phyloP scores from a whole-genome alignment of 2,329 filamentous ascomycete species.

The Phialemonium atrogriseum region DNA sequence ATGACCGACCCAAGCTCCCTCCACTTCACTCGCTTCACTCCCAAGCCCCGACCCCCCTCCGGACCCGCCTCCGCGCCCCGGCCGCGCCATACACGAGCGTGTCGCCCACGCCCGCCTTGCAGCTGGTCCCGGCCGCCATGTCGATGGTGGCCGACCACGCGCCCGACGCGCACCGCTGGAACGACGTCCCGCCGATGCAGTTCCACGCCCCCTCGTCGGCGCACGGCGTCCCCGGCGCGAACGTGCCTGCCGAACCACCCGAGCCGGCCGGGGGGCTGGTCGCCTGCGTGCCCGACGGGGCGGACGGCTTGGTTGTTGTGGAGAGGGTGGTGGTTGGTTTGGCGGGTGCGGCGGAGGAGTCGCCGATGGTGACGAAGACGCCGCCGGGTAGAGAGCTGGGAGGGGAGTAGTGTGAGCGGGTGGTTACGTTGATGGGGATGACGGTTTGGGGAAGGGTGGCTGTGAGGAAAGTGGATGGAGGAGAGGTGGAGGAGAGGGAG shows the following conservation, averaged over 20 bases:
- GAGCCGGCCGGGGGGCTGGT: conserved; percentile 3
- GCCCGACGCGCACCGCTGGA: conserved; percentile 25
- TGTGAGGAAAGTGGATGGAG: no score
- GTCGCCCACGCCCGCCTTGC: conserved; percentile 6
- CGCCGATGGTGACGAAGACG: conserved; percentile 9
- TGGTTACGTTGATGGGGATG: no score
- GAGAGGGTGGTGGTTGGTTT: not conserved
- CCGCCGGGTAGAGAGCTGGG: conserved; percentile 7
- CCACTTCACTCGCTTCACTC: not conserved
- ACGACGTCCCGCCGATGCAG: conserved; percentile 21
- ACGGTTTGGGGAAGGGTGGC: no score
- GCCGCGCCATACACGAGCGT: conserved; percentile 1
- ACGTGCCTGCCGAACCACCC: conserved; percentile 1
- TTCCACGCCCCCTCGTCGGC: conserved; percentile 23
- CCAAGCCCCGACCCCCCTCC: not conserved
- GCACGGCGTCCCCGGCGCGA: conserved; percentile 15
- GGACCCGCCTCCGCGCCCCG: conserved; percentile 12
- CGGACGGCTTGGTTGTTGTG: conserved; percentile 2
- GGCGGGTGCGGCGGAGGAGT: conserved; percentile 1
- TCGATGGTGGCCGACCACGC: conserved; percentile 18
- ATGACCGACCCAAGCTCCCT: no score
- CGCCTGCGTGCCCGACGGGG: conserved; percentile 5
- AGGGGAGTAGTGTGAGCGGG: no score
- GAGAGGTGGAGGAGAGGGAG: not conserved
- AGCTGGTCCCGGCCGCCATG: conserved; percentile 21